phyloP scores from a whole-genome alignment of 805 yeast species.

The Wickerhamiella occidentalis region DNA sequence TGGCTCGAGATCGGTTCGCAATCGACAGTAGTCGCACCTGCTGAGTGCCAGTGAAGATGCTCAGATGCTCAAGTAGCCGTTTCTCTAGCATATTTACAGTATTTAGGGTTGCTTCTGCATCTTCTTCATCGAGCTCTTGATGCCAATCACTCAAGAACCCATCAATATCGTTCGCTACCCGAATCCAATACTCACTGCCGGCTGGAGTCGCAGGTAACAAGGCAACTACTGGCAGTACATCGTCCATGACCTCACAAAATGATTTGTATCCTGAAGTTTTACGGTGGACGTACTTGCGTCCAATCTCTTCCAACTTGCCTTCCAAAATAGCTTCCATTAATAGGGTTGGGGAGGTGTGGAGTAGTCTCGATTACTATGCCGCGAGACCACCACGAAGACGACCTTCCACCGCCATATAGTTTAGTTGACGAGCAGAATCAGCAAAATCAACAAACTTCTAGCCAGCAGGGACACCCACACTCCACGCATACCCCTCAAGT shows the following conservation, averaged over 20 bases:
- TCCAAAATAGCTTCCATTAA: conserved; percentile 16
- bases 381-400: not conserved
- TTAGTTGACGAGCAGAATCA: not conserved
- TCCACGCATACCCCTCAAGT: not conserved
- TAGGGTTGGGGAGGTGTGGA: not conserved
- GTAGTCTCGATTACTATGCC: not conserved
- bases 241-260: conserved; percentile 17
- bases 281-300: conserved; percentile 21
- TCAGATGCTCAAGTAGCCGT: not conserved
- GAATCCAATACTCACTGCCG: conserved; percentile 39
- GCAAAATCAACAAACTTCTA: not conserved
- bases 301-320: conserved; percentile 17
- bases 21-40: conserved; percentile 4
- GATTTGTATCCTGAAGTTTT: conserved; percentile 16
- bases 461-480: not conserved
- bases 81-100: not conserved
- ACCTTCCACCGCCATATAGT: conserved; percentile 2
- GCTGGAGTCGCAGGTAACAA: conserved; percentile 19
- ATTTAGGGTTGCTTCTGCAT: not conserved
- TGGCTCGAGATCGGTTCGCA: conserved; percentile 2
- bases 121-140: not conserved
- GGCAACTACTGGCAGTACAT: conserved; percentile 32
- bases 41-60: conserved; percentile 9
- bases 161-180: conserved; percentile 52
- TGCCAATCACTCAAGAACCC: conserved; percentile 42